phyloP scores from a whole-genome alignment of 1,139 yeast genomes.

The Yamadazyma spencermartinsiae region DNA sequence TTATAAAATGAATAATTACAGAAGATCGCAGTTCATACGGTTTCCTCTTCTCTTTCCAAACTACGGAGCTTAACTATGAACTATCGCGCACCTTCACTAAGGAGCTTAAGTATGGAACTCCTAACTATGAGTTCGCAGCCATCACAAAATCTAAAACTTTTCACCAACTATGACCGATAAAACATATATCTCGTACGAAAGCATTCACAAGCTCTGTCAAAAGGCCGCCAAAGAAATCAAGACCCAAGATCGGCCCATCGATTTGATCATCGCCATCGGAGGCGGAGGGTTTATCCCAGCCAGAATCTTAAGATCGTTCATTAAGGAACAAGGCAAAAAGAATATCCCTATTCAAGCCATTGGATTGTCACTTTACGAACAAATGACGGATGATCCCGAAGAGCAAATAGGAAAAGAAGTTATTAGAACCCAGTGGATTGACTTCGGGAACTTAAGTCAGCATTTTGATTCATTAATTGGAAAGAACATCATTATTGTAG shows the following conservation, averaged over 20 bases:
- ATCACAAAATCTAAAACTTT: neutral
- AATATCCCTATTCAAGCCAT: constrained; percentile 67
- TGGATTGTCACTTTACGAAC: constrained; percentile 62
- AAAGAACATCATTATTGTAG: constrained; percentile 62
- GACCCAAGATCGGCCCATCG: constrained; percentile 49
- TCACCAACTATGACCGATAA: constrained; percentile 27
- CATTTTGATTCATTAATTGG: constrained; percentile 58
- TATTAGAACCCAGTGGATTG: constrained; percentile 67
- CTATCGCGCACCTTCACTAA: no score
- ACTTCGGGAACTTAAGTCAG: constrained; percentile 54
- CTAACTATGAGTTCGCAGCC: constrained; percentile 1
- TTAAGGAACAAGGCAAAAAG: constrained; percentile 54
- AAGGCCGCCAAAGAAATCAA: constrained; percentile 46
- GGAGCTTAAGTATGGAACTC: no score
- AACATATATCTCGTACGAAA: constrained; percentile 60
- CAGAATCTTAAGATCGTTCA: constrained; percentile 59
- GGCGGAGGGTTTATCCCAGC: constrained; percentile 75
- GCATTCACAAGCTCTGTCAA: constrained; percentile 61
- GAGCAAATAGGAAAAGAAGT: constrained; percentile 60
- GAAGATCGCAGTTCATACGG: no score
- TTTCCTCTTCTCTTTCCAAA: no score
- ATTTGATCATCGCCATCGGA: constrained; percentile 64
- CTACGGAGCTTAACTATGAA: no score
- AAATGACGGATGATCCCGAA: constrained; percentile 44
- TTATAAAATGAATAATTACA: no score